Percentiles rank a stretch among this genome's conserved stretches.
phyloP scores from a whole-genome alignment of 2,329 filamentous ascomycete species.

The Epicoccum sorghinum region DNA sequence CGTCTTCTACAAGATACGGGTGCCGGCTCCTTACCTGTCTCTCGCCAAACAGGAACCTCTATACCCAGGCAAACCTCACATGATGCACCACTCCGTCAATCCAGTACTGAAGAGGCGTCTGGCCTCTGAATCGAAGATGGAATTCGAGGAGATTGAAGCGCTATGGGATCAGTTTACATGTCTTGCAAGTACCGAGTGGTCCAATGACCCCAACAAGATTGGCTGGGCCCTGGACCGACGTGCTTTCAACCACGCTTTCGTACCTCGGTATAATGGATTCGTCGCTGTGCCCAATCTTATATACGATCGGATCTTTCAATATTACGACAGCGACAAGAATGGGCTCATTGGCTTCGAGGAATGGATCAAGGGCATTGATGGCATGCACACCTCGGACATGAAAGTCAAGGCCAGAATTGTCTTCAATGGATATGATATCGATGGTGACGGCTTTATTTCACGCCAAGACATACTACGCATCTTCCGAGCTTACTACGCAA shows the following conservation, averaged over 20 bases:
- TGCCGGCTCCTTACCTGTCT: conserved; percentile 84
- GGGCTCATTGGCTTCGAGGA: conserved; percentile 91
- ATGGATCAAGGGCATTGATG: conserved; percentile 81
- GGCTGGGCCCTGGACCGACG: conserved; percentile 86
- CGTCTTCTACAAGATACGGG: conserved; percentile 93
- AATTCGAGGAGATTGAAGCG: conserved; percentile 86
- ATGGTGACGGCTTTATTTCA: conserved; percentile 83
- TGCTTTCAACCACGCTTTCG: conserved; percentile 89
- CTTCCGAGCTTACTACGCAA: conserved; percentile 88
- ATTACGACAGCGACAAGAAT: conserved; percentile 91
- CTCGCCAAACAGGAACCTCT: conserved; percentile 66
- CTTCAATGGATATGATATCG: conserved; percentile 89
- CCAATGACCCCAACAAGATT: conserved; percentile 77
- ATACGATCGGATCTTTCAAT: conserved; percentile 94
- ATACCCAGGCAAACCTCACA: conserved; percentile 69
- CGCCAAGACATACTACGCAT: conserved; percentile 88
- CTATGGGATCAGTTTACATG: conserved; percentile 98
- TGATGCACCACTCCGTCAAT: conserved; percentile 70
- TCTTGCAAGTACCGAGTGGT: conserved; percentile 85
- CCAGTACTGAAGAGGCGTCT: conserved; percentile 70
- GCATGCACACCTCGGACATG: conserved; percentile 57
- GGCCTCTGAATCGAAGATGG: conserved; percentile 58
- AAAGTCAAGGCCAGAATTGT: conserved; percentile 62
- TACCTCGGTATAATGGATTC: conserved; percentile 80
- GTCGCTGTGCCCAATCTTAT: conserved; percentile 85